Percentiles rank a stretch among this genome's conserved stretches.
These are phyloP conservation scores for Lyophyllum decastes DNA, from an alignment of 768 basidiomycete species.

Conservation along the genomic window DNA sequence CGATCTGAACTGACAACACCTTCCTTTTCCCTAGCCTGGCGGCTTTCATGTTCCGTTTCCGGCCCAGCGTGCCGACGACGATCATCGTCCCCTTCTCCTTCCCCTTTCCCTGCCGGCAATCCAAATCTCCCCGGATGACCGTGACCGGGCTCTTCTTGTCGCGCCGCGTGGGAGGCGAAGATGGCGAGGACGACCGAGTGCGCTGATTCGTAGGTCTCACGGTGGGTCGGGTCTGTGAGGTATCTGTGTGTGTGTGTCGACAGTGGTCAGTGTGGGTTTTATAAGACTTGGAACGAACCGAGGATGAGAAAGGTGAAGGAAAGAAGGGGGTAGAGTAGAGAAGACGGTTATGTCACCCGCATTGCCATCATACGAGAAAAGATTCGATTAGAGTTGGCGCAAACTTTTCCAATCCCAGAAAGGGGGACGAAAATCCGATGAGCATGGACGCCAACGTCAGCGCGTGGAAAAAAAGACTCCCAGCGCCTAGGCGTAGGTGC, in stretches of 20 bases:
- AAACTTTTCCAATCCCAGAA: not conserved
- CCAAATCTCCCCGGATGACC: not conserved
- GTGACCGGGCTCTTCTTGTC: slow-evolving; percentile 29
- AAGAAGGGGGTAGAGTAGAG: not conserved
- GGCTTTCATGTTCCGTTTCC: slow-evolving; percentile 11
- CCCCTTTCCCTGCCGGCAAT: slow-evolving; percentile 1
- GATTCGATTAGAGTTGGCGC: not conserved
- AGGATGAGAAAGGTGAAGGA: not conserved
- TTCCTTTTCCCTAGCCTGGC: not conserved
- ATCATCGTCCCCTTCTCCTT: not conserved
- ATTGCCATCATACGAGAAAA: not conserved
- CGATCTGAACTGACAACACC: not conserved
- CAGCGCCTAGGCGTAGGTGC: not conserved
- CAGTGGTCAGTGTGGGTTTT: slow-evolving; percentile 17
- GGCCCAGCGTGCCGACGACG: not conserved
- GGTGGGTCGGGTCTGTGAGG: slow-evolving; percentile 56
- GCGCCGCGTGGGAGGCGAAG: slow-evolving; percentile 58
- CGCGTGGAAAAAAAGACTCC: not conserved
- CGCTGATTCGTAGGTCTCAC: slow-evolving; percentile 84
- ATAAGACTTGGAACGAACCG: too few relatives aligned
- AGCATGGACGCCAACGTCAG: not conserved
- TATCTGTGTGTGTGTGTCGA: slow-evolving; percentile 45
- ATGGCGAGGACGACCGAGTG: slow-evolving; percentile 83
- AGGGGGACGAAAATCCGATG: not conserved
- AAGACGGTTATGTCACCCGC: not conserved